Evolutionary conservation across 2,329 filamentous ascomycete genomes (phyloP), one percentile per base, ranked within the genome.

Genomic region (Ascochyta fabae): DNA sequence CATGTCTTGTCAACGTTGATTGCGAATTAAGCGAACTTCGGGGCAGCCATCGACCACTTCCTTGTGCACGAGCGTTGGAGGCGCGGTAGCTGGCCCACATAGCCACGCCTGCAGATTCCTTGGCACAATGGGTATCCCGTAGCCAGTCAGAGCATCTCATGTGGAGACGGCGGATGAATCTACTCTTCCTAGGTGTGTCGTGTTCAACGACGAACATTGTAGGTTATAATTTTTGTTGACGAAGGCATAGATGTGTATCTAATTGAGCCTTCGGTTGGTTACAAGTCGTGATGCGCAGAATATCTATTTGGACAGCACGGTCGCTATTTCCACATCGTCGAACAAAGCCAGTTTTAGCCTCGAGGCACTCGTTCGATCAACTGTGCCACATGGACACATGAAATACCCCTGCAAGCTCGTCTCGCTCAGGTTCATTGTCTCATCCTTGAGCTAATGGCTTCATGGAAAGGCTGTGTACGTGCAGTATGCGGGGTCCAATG

Each of bases 351-450:
- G 36, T 48, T 19, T 46, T 45, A 55, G 39, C 41, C 41, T 48
- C 41, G 41, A 50, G 33, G 53, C 42, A 47, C 27, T 34, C 22
- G 29, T 31, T 43, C 33, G 34, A 33, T 41, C 19, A 31, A 49
- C 62, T 58, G 58, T 51, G 65, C 65, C 61, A 49, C 54, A 45
- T 35, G 35, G 38, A 24, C 41, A 40, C 19, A 51, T 23, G 22
- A 47, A 10, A 2, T 26, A 64, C 44, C 62, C 64, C 48, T 65
- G 64, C 39, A 39, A 52, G 50, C 52, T 44, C 40, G 50, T 48
- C 55, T 61, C 53, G 53, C 47, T 54, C 53, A 48, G 19, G 19
- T 58, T 56, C 60, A 57, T 66, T 66, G 59, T 62, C 62, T 51
- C 31, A 46, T 42, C 26, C 40, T 31, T 54, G 48, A 46, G 50